These are phyloP conservation scores for Castanea mollissima DNA, from an alignment of 306 rosid genomes.

Conservation along the genomic window DNA sequence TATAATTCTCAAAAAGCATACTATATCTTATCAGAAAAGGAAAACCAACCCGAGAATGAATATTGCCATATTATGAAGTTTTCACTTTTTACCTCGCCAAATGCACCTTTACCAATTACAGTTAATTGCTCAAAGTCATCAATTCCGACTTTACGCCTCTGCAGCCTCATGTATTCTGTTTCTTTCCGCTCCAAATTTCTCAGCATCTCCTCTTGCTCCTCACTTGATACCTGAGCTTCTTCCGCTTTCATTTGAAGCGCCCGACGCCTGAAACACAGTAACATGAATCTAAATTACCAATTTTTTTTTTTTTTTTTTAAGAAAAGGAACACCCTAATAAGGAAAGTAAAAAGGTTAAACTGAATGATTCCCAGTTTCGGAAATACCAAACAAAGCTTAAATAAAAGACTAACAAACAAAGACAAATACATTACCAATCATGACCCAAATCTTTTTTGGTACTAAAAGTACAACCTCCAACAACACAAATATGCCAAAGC, in stretches of 20 bases:
- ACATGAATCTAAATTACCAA: neutral
- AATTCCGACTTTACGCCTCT: constrained; percentile 91
- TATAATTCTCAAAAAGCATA: neutral
- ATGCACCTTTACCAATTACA: constrained; percentile 96
- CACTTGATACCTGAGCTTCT: constrained; percentile 77
- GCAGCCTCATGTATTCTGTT: constrained; percentile 90
- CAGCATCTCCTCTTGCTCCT: constrained; percentile 94
- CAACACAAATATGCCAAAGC: neutral
- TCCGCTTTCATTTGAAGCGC: constrained; percentile 76
- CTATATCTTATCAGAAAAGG: neutral
- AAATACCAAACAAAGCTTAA: neutral
- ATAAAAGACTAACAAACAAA: neutral
- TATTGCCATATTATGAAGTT: neutral
- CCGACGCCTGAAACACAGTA: constrained; percentile 57
- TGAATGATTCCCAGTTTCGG: neutral
- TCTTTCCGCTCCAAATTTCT: constrained; percentile 87
- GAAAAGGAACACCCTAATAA: neutral
- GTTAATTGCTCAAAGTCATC: constrained; percentile 95
- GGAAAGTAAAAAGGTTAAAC: neutral
- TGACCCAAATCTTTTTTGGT: neutral
- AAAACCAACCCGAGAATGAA: constrained; percentile 4
- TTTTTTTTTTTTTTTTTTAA: too few relatives aligned
- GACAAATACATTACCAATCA: neutral
- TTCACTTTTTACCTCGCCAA: constrained; percentile 70
- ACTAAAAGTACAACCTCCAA: neutral